These are phyloP conservation scores for Uronychia setigera DNA, from an alignment of 73 alveolate species.

Conservation along the genomic window DNA sequence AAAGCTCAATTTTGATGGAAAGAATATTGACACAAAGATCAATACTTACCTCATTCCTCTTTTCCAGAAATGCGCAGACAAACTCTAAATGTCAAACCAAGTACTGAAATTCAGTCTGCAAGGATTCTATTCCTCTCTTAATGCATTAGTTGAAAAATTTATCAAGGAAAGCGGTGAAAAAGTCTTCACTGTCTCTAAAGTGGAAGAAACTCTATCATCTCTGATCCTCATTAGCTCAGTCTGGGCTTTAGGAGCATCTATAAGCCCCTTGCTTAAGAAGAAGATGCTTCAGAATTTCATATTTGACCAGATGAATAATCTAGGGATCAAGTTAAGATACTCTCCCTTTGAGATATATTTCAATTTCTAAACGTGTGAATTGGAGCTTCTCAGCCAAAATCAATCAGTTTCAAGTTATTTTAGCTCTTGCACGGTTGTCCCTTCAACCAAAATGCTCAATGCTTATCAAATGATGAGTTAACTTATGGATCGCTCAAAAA, in stretches of 20 bases:
- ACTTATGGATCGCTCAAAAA: no score
- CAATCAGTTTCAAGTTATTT: no score
- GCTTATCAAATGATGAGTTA: no score
- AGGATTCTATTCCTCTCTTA: no score
- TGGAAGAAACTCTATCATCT: slow-evolving; percentile 36
- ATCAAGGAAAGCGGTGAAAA: background rate
- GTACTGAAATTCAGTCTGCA: no score
- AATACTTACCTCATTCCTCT: no score
- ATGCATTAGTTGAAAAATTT: slow-evolving; percentile 11
- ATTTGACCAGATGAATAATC: slow-evolving; percentile 15
- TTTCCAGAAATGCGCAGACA: no score
- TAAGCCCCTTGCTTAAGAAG: slow-evolving; percentile 7
- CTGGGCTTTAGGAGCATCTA: slow-evolving; percentile 46
- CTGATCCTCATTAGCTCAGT: background rate
- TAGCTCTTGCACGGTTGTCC: no score
- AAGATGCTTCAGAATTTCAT: slow-evolving; percentile 23
- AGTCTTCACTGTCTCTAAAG: slow-evolving; percentile 5
- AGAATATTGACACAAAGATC: background rate
- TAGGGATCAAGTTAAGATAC: slow-evolving; percentile 14
- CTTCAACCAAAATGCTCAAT: no score
- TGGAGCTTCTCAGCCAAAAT: slow-evolving; percentile 43
- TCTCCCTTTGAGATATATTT: slow-evolving; percentile 47
- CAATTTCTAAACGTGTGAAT: slow-evolving; percentile 13
- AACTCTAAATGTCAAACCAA: no score
- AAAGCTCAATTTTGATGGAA: background rate